Base-by-base conservation (phyloP, 2,329 filamentous ascomycete species). In the Cryphonectria japonica region DNA sequence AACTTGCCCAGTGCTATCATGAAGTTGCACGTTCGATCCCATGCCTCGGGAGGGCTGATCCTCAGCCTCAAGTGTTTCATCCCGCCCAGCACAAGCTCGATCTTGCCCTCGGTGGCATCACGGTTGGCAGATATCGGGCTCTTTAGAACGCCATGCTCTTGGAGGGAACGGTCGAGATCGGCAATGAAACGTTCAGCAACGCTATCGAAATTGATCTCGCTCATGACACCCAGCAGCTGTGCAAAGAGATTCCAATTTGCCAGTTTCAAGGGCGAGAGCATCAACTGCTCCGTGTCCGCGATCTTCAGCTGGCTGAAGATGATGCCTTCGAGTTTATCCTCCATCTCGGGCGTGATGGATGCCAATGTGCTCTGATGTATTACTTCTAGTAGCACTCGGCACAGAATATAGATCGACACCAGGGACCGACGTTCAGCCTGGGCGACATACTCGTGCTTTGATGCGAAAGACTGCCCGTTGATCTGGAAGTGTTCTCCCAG, bases 191-290 rank as follows among this genome's bases (percentile, higher is more conserved):
- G 90, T 69, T 90, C 89, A 3, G 93, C 91, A 62, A 99, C 95
- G 69, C 91, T 93, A 22, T 89, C 84, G 79, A 99, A 98, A 78
- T 97, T 95, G 74, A 96, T 91, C 61, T 93, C 92, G 81, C 96
- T 98, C 93, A 99, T 97, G 54, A 95, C 92, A n/a, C 97, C 96
- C 0, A 99, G 87, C 3, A 99, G 85, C 77, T 97, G 93, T 29
- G 94, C 92, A 79, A 98, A 98, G 2, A 99, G 90, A 71, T 93
- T 93, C 95, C 95, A 99, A 77, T 99, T 99, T 19, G 96, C 93
- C 81, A 96, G 90, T 75, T 94, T 94, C 34, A 98, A 84, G 0
- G 93, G 91, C 0, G 94, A 97, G 11, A 91, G 85, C 73, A 90
- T 85, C 3, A 95, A 84, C 77, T 95, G 90, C 9, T 97, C 94